Base-by-base conservation (phyloP, 192 early-diverging fungal genomes). In the Coemansia sp. region DNA sequence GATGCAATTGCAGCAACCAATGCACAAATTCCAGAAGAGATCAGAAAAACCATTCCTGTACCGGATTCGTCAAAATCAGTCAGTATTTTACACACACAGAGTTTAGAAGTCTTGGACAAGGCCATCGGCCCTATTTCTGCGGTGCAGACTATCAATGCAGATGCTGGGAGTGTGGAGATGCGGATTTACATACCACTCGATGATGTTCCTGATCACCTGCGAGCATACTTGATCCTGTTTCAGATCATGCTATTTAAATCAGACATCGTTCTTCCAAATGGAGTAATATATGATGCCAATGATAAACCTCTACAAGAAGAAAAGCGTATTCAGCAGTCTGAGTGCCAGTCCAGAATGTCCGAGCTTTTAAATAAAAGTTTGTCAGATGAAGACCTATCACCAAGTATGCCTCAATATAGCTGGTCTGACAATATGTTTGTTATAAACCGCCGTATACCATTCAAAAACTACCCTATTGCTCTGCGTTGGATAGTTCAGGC, bases 161-260 rank as follows among this genome's bases (percentile, higher is more conserved):
- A 91, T 59, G 92, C 94, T 0, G 81, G 79, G 43, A 92, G 94
- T 64, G 70, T 83, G 0, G 84, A 87, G 42, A 40, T 89, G 23
- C 79, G 85, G 45, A 49, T 95, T 3, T 86, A 76, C 65, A 85
- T 85, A 40, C 89, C 84, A 56, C 67, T 71, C 37, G 61, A 44
- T 9, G 61, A 68, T n/a, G 62, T 95, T 0, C 84, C 89, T 18
- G 84, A 81, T 16, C 66, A 81, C n/a, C 77, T 92, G 26, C 86
- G 88, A 8, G 86, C 89, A 12, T 92, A 87, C 77, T 62, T 94
- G 43, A 85, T 88, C 9, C 76, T 94, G 50, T 92, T 94, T 79
- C 89, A 92, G 52, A 91, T 91, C 56, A 75, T 92, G 19, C 43
- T 94, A 18, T 88, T 94, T 61, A 78, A 86, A 63, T 79, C 81